These are phyloP conservation scores for Dactylellina parvicollis DNA, from an alignment of 2,329 filamentous ascomycete species.

Conservation along the genomic window DNA sequence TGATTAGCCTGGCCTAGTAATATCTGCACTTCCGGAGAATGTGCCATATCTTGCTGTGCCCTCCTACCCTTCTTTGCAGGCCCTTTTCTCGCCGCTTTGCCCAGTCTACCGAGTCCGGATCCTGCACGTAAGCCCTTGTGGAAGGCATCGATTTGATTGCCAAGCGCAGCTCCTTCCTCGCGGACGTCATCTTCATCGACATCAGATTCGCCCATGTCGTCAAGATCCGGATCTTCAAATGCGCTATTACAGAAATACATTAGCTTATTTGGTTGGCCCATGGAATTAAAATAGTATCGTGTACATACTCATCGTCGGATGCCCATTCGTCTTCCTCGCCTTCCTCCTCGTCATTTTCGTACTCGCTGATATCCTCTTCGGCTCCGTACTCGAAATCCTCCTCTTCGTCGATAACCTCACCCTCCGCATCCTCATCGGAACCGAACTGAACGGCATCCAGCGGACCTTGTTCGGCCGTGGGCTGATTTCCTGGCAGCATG, in stretches of 20 bases:
- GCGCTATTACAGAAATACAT: slow-evolving; percentile 10
- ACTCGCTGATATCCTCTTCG: slow-evolving; percentile 44
- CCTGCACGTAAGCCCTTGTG: slow-evolving; percentile 39
- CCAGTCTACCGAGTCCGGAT: slow-evolving; percentile 27
- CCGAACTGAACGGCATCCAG: slow-evolving; percentile 28
- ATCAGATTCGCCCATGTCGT: slow-evolving; percentile 43
- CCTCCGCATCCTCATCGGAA: slow-evolving; percentile 49
- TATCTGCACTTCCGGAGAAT: slow-evolving; percentile 71
- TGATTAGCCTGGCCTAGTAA: slow-evolving; percentile 74
- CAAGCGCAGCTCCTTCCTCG: slow-evolving; percentile 30
- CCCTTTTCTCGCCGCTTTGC: slow-evolving; percentile 36
- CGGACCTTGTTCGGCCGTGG: slow-evolving; percentile 25
- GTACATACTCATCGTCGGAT: slow-evolving; percentile 39
- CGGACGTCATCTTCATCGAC: slow-evolving; percentile 39
- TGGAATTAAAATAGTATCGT: neutral
- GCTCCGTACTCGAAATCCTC: slow-evolving; percentile 40
- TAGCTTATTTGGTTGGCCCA: neutral
- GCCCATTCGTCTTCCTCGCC: slow-evolving; percentile 49
- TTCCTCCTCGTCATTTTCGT: slow-evolving; percentile 44
- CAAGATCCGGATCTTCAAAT: slow-evolving; percentile 30
- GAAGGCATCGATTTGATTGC: slow-evolving; percentile 47
- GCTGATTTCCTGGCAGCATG: slow-evolving; percentile 8
- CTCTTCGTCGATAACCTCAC: slow-evolving; percentile 42
- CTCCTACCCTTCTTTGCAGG: slow-evolving; percentile 48
- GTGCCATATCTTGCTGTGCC: slow-evolving; percentile 56